Conservation (phyloP, 176 grass and related monocot species). For the Neostapfia colusana region DNA sequence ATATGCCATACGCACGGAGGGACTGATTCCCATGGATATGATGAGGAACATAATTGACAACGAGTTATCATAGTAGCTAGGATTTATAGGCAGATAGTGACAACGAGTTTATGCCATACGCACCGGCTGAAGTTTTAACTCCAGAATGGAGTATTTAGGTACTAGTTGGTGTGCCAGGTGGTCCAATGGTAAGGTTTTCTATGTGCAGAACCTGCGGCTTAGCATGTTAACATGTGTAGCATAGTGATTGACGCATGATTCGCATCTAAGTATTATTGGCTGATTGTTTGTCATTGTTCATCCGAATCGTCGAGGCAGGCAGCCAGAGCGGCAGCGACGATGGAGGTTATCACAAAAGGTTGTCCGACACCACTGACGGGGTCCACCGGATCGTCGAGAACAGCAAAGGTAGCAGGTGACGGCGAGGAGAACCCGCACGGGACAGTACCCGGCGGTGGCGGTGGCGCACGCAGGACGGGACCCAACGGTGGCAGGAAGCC, state of each 20-base stretch:
- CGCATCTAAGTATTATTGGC: background rate
- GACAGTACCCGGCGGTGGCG: no score
- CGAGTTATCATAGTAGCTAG: constrained; percentile 50
- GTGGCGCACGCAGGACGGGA: no score
- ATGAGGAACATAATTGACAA: constrained; percentile 81
- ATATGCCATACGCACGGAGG: constrained; percentile 71
- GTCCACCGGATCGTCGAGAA: no score
- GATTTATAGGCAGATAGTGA: background rate
- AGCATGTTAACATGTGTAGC: background rate
- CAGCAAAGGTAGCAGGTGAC: no score
- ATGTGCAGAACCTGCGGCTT: background rate
- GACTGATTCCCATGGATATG: constrained; percentile 63
- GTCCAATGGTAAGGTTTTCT: background rate
- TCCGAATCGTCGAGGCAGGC: no score
- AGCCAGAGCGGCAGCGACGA: no score
- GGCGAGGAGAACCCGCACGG: no score
- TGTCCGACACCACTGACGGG: no score
- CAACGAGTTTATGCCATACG: constrained; percentile 12
- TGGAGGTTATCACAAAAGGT: no score
- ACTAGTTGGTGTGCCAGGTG: background rate
- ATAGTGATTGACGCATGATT: background rate
- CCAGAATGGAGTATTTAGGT: background rate
- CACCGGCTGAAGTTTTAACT: constrained; percentile 18
- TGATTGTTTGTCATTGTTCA: no score
- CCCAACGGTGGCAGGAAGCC: no score